Base-by-base conservation (phyloP, 805 yeast genomes). In the Candida alai region DNA sequence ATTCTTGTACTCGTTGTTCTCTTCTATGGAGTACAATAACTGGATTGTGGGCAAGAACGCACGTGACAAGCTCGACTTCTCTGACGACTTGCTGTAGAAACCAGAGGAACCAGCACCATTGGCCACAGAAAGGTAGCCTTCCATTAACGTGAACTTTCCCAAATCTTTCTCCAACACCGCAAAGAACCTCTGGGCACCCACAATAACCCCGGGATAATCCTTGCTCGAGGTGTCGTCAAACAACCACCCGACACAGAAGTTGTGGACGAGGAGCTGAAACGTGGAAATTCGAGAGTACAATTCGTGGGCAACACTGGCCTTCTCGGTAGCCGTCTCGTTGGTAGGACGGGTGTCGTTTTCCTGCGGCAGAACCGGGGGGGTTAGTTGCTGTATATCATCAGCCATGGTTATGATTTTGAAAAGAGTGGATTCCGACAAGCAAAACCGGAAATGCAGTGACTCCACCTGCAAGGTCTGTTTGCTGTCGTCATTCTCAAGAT, bases 221-320 rank as follows among this genome's bases (percentile, higher is more conserved):
- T 67, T 68, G n/a, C 39, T 26, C 11, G 34, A 5, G 2, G 54
- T 51, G 4, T 54, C 54, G n/a, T 73, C 78, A 50, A 82, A 83
- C 4, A 83, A 52, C 88, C 95, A 86, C 0, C 96, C 95, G 21
- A 83, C 39, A 41, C 94, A 83, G 39, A 84, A 65, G 42, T 81
- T 74, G 44, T 78, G 73, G 0, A 86, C 74, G 5, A 78, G 52
- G 16, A 82, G 64, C 30, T 76, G 82, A 19, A 82, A 59, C 0
- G 85, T 65, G 30, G 67, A 70, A 41, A 68, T 62, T n/a, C 56
- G 55, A 30, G 60, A 38, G 23, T 30, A 32, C 8, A 30, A 9
- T 5, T 27, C 21, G 6, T 26, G 17, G n/a, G 23, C 23, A 11
- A 11, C 12, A 22, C 12, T n/a, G 4, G 13, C 9, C 2, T 19